Evolutionary conservation across 345 rosid species (phyloP), one percentile per base, ranked within the genome.

Genomic region (Lepidium sativum): DNA sequence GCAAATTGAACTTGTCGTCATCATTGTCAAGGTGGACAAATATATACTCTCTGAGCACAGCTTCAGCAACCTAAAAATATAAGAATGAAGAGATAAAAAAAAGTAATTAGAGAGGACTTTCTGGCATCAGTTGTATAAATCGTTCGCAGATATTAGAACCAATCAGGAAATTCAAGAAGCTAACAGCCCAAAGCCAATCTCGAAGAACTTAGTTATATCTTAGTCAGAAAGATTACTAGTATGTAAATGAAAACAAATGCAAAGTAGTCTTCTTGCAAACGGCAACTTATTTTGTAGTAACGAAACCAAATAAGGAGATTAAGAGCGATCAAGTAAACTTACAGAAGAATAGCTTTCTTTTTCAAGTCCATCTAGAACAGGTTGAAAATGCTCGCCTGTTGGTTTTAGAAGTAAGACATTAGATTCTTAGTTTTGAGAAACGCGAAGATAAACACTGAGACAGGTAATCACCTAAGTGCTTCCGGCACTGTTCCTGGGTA

Each of bases 1-100:
- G 92, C 63, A 94, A 76, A 80, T 86, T 90, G 80, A 86, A 94
- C 75, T 94, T 94, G 88, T 94, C 97, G 60, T 94, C 60, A 74
- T 86, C 80, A 61, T 82, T 79, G 72, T 63, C 77, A 67, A 94
- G 89, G 80, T 94, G 99, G 65, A 90, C 85, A 80, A 88, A 83
- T 59, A 90, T 66, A 72, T 78, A 90, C 59, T 80, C 83, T 78
- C 71, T 78, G 42, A 94, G 74, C 66, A 94, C 82, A 38, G 92
- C 80, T 50, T 83, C 83, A 9, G 87, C 97, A 72, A 88, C 97
- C 99, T 94, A 70, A 54, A 35, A 21, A 71, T 32, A 17, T 37
- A 44, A 33, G 29, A 52, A 67, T 56, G 23, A 38, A 68, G 10
- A 39, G 53, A 32, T 3, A 18, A 55, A 61, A 59, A n/a, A 3